A percentile compares a stretch with the other conserved stretches of the same genome.
Conservation (phyloP, 139 green algal species). For the Parachlorella kessleri region DNA sequence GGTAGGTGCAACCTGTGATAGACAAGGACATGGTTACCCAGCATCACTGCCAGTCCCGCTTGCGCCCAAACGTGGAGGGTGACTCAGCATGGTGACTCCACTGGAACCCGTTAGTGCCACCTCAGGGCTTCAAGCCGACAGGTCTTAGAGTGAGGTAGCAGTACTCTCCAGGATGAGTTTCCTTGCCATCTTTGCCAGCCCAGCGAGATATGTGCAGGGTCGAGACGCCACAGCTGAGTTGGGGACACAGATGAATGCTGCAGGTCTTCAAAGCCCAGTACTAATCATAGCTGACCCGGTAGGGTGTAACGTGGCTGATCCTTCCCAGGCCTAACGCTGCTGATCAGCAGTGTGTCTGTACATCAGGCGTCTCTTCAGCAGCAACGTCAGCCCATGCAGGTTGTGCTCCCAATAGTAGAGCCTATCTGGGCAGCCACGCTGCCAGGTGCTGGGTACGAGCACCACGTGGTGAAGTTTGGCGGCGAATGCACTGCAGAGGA, state of each 20-base stretch:
- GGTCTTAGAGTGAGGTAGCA: too few species aligned
- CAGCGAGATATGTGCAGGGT: background rate
- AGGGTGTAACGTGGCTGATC: background rate
- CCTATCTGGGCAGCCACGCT: constrained; percentile 3
- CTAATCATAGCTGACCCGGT: background rate
- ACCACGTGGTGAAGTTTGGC: constrained; percentile 12
- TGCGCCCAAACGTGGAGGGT: too few species aligned
- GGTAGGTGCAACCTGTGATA: too few species aligned
- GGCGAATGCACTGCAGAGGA: constrained; percentile 21
- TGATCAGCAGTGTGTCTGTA: background rate
- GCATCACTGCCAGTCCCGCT: too few species aligned
- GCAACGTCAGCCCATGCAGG: background rate
- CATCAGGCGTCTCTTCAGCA: background rate
- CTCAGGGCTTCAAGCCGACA: too few species aligned
- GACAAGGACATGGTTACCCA: too few species aligned
- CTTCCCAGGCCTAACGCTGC: background rate
- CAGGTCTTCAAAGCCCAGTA: background rate
- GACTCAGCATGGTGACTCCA: too few species aligned
- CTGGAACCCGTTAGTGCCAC: too few species aligned
- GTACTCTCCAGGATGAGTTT: background rate
- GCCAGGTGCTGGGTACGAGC: background rate
- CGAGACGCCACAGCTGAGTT: background rate
- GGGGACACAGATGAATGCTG: background rate
- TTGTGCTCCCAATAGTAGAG: background rate
- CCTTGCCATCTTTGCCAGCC: background rate